Evolutionary conservation across 495 filamentous ascomycete species (phyloP).

Genomic region (Penicillium chermesinum): DNA sequence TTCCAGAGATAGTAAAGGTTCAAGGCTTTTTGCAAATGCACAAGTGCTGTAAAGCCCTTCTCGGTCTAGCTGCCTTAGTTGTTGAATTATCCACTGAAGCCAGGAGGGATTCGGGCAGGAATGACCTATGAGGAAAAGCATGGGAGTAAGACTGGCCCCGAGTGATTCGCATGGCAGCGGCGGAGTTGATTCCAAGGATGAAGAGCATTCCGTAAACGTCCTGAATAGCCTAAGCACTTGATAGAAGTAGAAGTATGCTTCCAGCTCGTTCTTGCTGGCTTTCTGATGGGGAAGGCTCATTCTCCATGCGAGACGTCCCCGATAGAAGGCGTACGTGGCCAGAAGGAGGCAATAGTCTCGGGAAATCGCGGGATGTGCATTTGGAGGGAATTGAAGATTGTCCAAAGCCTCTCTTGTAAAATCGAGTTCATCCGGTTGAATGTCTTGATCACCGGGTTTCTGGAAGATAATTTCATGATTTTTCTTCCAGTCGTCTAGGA

Average conservation of each 20-base stretch:
- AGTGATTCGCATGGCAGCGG: slow-evolving; percentile 1
- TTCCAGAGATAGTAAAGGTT: slow-evolving; percentile 6
- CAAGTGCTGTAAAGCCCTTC: slow-evolving; percentile 6
- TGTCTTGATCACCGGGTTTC: background rate
- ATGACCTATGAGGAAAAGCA: slow-evolving; percentile 6
- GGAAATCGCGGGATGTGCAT: background rate
- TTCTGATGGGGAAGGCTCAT: slow-evolving; percentile 1
- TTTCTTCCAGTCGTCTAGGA: slow-evolving; percentile 2
- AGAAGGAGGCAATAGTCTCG: slow-evolving; percentile 3
- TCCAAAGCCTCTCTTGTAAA: slow-evolving; percentile 1
- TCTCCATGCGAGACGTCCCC: slow-evolving; percentile 3
- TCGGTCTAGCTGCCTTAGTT: background rate
- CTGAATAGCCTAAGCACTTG: slow-evolving; percentile 3
- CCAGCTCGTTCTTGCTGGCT: slow-evolving; percentile 3
- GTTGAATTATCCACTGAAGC: slow-evolving; percentile 6
- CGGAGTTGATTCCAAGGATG: background rate
- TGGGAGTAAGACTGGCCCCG: slow-evolving; percentile 3
- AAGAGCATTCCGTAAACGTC: background rate
- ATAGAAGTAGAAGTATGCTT: slow-evolving; percentile 4
- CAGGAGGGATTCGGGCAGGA: slow-evolving; percentile 5
- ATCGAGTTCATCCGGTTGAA: background rate
- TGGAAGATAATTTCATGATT: background rate
- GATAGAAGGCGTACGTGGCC: slow-evolving; percentile 5
- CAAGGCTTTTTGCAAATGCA: slow-evolving; percentile 7
- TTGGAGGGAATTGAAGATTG: slow-evolving; percentile 2